A percentile compares a stretch with the other conserved stretches of the same genome.
Evolutionary conservation across 768 basidiomycete genomes (phyloP).

Genomic region (Pleurotus ostreatus): DNA sequence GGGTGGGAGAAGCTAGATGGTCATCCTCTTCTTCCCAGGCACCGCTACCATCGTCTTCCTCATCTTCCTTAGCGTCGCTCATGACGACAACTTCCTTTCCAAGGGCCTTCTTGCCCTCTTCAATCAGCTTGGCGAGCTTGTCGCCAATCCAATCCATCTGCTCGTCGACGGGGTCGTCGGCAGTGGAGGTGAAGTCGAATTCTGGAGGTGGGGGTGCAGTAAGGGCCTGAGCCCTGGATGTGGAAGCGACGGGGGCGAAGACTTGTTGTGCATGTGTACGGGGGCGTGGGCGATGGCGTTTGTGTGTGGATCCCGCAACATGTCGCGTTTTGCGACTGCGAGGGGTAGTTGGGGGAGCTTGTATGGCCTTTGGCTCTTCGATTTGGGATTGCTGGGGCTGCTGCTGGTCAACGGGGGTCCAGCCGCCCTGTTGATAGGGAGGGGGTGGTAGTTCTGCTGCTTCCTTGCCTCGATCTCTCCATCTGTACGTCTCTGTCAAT

Average conservation of each 20-base stretch:
- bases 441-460: slow-evolving; percentile 48
- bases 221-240: slow-evolving; percentile 8
- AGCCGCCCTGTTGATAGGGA: slow-evolving; percentile 60
- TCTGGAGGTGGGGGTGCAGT: slow-evolving; percentile 9
- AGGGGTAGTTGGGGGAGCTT: slow-evolving; percentile 33
- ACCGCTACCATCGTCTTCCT: slow-evolving; percentile 71
- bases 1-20: slow-evolving; percentile 17
- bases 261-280: slow-evolving; percentile 14
- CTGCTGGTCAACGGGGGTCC: slow-evolving; percentile 34
- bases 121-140: slow-evolving; percentile 64
- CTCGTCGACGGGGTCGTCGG: slow-evolving; percentile 8
- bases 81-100: slow-evolving; percentile 73
- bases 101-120: slow-evolving; percentile 75
- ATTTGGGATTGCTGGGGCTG: slow-evolving; percentile 12
- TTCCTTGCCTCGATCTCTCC: slow-evolving; percentile 73
- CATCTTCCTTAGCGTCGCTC: slow-evolving; percentile 71
- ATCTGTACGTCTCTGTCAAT: slow-evolving; percentile 36
- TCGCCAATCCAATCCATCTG: slow-evolving; percentile 81
- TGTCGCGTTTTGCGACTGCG: slow-evolving; percentile 33
- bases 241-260: slow-evolving; percentile 19
- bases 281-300: slow-evolving; percentile 29
- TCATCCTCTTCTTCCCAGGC: slow-evolving; percentile 69
- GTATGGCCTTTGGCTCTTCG: slow-evolving; percentile 23
- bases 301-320: slow-evolving; percentile 21
- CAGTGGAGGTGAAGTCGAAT: slow-evolving; percentile 1